Conservation (phyloP, 139 green algal species). For the Asterochloris sp. region DNA sequence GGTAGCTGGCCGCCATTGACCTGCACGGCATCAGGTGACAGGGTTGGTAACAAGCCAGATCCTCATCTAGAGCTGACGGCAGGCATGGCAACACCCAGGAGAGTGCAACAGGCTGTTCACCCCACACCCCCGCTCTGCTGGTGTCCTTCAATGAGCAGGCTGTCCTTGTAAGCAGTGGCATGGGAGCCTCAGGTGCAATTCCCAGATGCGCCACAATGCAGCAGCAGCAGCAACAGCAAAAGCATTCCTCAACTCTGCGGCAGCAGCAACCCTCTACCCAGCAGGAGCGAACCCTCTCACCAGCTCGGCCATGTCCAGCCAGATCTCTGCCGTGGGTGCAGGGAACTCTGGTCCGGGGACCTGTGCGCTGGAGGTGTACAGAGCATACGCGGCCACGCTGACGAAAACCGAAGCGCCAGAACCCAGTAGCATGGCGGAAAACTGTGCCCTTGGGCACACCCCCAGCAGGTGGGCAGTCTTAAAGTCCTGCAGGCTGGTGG, state of each 20-base stretch:
- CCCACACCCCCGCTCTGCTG: background rate
- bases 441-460: constrained; percentile 43
- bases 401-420: constrained; percentile 31
- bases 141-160: background rate
- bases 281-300: constrained; percentile 21
- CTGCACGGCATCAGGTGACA: constrained; percentile 1
- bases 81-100: too few relatives aligned
- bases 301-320: constrained; percentile 59
- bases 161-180: background rate
- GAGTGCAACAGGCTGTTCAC: background rate
- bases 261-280: background rate
- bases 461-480: constrained; percentile 55
- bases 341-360: constrained; percentile 39
- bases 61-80: too few relatives aligned
- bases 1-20: constrained; percentile 33
- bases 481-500: constrained; percentile 41
- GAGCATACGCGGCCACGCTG: constrained; percentile 37
- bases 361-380: constrained; percentile 43
- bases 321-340: constrained; percentile 47
- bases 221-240: background rate
- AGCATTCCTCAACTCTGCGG: too few relatives aligned
- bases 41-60: too few relatives aligned
- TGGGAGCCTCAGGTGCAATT: background rate
- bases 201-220: background rate
- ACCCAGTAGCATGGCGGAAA: constrained; percentile 50